Percentiles rank a stretch among this genome's conserved stretches.
These are phyloP conservation scores for Penicillium sp. DNA, from an alignment of 2,329 filamentous ascomycete genomes.

Conservation along the genomic window DNA sequence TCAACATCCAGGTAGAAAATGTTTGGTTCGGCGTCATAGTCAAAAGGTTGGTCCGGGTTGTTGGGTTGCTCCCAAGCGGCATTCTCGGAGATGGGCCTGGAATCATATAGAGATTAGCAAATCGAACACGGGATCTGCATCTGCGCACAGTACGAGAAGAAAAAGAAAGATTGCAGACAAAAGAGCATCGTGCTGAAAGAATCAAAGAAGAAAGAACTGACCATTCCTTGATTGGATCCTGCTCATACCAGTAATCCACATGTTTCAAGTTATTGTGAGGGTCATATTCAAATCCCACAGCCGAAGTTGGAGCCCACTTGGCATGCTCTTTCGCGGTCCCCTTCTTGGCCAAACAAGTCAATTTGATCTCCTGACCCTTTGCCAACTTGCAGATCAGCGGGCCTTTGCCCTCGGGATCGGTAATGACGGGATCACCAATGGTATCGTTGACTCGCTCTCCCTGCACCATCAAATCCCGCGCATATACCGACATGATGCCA, in stretches of 20 bases:
- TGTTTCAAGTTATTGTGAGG: conserved; percentile 94
- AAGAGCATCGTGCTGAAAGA: too few relatives aligned
- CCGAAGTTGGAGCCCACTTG: conserved; percentile 91
- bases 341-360: conserved; percentile 94
- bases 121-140: too few relatives aligned
- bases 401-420: conserved; percentile 73
- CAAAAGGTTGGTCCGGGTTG: conserved; percentile 77
- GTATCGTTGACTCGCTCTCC: conserved; percentile 64
- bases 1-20: conserved; percentile 95
- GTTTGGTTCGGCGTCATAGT: conserved; percentile 78
- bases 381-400: conserved; percentile 85
- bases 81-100: conserved; percentile 36
- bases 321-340: conserved; percentile 98
- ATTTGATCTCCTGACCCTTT: conserved; percentile 79
- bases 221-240: conserved; percentile 77
- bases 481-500: conserved; percentile 90
- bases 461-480: conserved; percentile 73
- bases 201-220: conserved; percentile 35
- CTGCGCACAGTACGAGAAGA: not conserved
- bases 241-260: conserved; percentile 91
- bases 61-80: conserved; percentile 68
- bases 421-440: conserved; percentile 76
- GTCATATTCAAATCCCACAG: conserved; percentile 96
- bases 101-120: not conserved
- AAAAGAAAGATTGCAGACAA: not conserved